Conservation (phyloP, 305 asterid genomes). For the Fraxinus floribunda region DNA sequence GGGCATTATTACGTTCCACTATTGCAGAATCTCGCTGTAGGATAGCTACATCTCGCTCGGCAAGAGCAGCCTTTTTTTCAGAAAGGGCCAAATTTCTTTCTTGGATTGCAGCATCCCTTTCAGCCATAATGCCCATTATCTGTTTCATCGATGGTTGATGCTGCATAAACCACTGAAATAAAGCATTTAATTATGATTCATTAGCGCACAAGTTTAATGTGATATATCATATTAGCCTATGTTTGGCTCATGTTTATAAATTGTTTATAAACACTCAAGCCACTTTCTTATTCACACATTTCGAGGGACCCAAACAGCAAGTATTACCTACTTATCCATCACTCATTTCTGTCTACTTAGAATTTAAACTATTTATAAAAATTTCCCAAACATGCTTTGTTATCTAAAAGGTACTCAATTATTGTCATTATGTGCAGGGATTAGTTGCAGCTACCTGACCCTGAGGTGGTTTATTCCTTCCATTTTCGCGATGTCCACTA, state of each 20-base stretch:
- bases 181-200: background rate
- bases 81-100: constrained; percentile 84
- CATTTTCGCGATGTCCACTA: constrained; percentile 80
- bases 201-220: constrained; percentile 26
- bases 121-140: constrained; percentile 81
- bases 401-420: constrained; percentile 16
- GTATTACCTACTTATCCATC: background rate
- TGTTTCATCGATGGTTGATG: constrained; percentile 59
- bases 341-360: background rate
- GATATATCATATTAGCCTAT: background rate
- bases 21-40: constrained; percentile 80
- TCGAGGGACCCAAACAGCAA: background rate
- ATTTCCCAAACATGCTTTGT: background rate
- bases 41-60: constrained; percentile 87
- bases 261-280: background rate
- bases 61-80: constrained; percentile 81
- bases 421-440: background rate
- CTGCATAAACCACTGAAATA: constrained; percentile 57
- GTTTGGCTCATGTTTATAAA: background rate
- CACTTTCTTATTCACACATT: background rate
- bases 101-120: constrained; percentile 91
- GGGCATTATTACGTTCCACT: constrained; percentile 76
- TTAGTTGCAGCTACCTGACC: constrained; percentile 55
- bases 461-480: constrained; percentile 83
- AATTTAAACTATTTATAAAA: background rate